phyloP scores from a whole-genome alignment of 2,329 filamentous ascomycete genomes.

The Allantophomopsis cytisporea region DNA sequence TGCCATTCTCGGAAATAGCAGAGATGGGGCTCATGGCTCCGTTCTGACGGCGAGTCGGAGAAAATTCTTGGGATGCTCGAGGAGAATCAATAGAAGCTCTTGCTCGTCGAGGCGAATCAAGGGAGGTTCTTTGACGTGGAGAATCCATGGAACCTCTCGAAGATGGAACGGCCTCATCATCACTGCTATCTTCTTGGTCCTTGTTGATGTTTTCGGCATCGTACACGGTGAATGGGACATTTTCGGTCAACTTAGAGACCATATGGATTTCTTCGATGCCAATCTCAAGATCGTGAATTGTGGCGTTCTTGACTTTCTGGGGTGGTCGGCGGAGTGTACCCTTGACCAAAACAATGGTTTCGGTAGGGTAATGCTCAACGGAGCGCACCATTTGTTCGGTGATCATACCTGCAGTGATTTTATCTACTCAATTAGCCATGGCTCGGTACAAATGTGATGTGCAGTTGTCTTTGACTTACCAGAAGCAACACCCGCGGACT shows the following conservation, averaged over 20 bases:
- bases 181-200: slow-evolving; percentile 38
- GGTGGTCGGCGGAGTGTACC: slow-evolving; percentile 62
- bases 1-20: slow-evolving; percentile 6
- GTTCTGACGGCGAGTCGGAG: background rate
- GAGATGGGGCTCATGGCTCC: slow-evolving; percentile 5
- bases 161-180: slow-evolving; percentile 8
- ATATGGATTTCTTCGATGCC: slow-evolving; percentile 53
- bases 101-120: too few species aligned
- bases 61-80: background rate
- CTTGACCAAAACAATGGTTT: slow-evolving; percentile 65
- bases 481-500: slow-evolving; percentile 4
- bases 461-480: slow-evolving; percentile 14
- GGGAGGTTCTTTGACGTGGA: too few species aligned
- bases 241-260: slow-evolving; percentile 43
- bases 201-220: slow-evolving; percentile 52
- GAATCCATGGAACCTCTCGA: too few species aligned
- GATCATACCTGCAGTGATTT: slow-evolving; percentile 28
- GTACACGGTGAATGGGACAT: slow-evolving; percentile 56
- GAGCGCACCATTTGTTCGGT: slow-evolving; percentile 72
- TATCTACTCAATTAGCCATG: background rate
- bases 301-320: slow-evolving; percentile 61
- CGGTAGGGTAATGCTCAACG: slow-evolving; percentile 70
- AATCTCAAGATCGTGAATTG: slow-evolving; percentile 65
- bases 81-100: slow-evolving; percentile 1
- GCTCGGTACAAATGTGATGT: background rate